Percentiles rank a stretch among this genome's conserved stretches.
phyloP scores from a whole-genome alignment of 2,329 filamentous ascomycete species.

The Teratosphaeria destructans region DNA sequence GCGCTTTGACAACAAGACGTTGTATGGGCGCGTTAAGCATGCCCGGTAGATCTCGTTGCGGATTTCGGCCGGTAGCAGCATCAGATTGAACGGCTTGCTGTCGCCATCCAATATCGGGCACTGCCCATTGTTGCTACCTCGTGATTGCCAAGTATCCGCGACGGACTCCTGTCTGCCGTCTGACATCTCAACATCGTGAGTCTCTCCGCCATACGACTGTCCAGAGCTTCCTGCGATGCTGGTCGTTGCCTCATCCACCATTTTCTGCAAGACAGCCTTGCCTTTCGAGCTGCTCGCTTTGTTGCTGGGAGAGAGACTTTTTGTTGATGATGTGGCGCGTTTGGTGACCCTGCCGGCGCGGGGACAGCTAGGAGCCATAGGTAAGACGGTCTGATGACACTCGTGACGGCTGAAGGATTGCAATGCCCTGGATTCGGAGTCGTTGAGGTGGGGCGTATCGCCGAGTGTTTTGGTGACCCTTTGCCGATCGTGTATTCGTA shows the following conservation, averaged over 20 bases:
- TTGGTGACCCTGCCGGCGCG: not conserved
- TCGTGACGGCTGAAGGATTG: not conserved
- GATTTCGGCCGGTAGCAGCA: slow-evolving; percentile 37
- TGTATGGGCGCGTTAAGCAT: slow-evolving; percentile 23
- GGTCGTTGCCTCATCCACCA: not conserved
- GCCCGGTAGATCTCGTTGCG: slow-evolving; percentile 35
- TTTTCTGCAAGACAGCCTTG: not conserved
- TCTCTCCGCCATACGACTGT: not conserved
- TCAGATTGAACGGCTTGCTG: slow-evolving; percentile 26
- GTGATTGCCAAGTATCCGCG: not conserved
- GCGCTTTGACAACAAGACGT: slow-evolving; percentile 20
- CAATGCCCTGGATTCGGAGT: not conserved
- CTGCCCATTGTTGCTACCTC: not conserved
- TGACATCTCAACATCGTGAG: not conserved
- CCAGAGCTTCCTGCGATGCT: not conserved
- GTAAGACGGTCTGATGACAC: not conserved
- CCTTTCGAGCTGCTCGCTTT: not conserved
- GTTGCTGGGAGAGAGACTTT: not conserved
- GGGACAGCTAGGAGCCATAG: not conserved
- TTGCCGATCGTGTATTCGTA: not conserved
- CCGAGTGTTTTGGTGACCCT: not conserved
- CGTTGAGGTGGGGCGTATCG: not conserved
- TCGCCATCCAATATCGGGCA: slow-evolving; percentile 15
- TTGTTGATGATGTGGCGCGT: not conserved
- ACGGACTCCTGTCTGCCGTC: not conserved